Conservation (phyloP, 306 rosid genomes). For the Astragalus glycyphyllos region DNA sequence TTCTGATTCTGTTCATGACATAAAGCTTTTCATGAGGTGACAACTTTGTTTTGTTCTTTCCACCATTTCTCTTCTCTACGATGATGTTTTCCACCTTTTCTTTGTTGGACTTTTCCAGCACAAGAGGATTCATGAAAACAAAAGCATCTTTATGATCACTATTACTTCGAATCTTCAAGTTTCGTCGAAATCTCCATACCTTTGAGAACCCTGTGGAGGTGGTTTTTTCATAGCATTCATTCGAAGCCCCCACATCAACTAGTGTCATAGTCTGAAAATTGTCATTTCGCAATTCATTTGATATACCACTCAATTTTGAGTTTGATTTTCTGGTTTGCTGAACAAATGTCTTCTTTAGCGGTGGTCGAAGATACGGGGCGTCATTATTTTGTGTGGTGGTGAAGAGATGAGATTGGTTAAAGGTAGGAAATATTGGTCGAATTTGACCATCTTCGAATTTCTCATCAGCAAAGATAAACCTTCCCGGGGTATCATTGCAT, state of each 20-base stretch:
- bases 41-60: conserved; percentile 27
- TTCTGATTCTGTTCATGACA: too few relatives aligned
- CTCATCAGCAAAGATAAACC: conserved; percentile 50
- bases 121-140: background rate
- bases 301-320: background rate
- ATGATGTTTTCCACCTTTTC: conserved; percentile 33
- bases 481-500: conserved; percentile 47
- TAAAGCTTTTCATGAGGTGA: too few relatives aligned
- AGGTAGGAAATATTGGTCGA: conserved; percentile 51
- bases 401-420: conserved; percentile 47
- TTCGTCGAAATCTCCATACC: background rate
- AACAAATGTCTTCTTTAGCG: conserved; percentile 57
- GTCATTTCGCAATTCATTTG: background rate
- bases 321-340: background rate
- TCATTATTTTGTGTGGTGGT: background rate
- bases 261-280: too few relatives aligned
- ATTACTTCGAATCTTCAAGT: background rate
- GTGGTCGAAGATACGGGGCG: conserved; percentile 38
- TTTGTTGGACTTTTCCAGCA: conserved; percentile 45
- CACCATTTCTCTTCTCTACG: background rate
- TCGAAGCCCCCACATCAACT: background rate
- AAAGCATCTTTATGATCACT: background rate
- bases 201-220: conserved; percentile 2
- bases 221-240: conserved; percentile 41
- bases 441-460: conserved; percentile 58